phyloP scores from a whole-genome alignment of 208 protist species.

The Crithidia expoeki region DNA sequence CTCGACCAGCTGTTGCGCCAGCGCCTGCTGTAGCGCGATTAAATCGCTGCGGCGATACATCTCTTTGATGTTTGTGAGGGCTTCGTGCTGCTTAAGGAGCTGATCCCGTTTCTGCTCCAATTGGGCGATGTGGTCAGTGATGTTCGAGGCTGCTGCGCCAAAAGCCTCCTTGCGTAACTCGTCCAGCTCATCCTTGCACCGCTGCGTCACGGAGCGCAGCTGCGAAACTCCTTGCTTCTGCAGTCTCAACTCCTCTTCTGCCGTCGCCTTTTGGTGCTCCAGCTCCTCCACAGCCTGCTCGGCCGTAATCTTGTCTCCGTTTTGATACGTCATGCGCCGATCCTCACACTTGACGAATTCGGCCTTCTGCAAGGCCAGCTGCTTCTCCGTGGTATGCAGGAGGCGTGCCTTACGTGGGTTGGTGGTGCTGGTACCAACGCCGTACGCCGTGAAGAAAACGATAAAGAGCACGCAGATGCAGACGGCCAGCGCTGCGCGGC shows the following conservation, averaged over 20 bases:
- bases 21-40: constrained; percentile 10
- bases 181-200: constrained; percentile 13
- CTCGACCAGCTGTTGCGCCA: constrained; percentile 15
- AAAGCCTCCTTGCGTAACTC: not conserved
- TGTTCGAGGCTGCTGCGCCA: constrained; percentile 3
- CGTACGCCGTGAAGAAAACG: constrained; percentile 25
- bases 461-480: constrained; percentile 11
- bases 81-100: constrained; percentile 4
- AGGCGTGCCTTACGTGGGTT: constrained; percentile 13
- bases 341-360: constrained; percentile 3
- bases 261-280: constrained; percentile 4
- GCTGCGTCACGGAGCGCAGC: constrained; percentile 14
- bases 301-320: constrained; percentile 1
- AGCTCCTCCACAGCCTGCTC: constrained; percentile 19
- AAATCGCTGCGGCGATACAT: constrained; percentile 12
- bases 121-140: not conserved
- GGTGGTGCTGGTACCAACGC: constrained; percentile 13
- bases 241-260: not conserved
- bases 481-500: not conserved
- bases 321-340: not conserved
- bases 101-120: not conserved
- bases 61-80: constrained; percentile 8
- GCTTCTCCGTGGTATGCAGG: not conserved
- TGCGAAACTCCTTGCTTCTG: constrained; percentile 8
- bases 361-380: not conserved